Conservation (phyloP, 768 basidiomycete species). For the Sutorius australiensis region DNA sequence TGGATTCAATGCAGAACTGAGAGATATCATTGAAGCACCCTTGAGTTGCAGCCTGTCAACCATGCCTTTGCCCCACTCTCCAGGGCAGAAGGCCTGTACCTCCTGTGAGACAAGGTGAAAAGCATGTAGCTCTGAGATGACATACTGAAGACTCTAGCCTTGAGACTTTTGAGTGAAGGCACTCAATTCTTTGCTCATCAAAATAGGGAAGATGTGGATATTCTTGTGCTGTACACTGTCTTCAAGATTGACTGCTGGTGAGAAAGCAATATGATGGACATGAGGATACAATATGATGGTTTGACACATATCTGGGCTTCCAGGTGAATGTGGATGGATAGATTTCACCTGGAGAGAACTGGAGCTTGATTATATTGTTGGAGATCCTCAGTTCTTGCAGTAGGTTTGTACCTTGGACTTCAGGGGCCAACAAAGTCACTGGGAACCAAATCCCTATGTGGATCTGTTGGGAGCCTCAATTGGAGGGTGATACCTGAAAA, state of each 20-base stretch:
- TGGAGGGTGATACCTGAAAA: too few relatives aligned
- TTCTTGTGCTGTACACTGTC: conserved; percentile 93
- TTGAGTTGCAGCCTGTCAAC: conserved; percentile 81
- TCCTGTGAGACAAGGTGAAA: conserved; percentile 76
- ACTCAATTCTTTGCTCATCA: conserved; percentile 81
- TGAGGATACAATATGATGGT: conserved; percentile 16
- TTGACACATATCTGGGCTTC: conserved; percentile 67
- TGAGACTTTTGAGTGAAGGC: conserved; percentile 84
- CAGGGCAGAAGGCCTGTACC: conserved; percentile 78
- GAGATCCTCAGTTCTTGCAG: conserved; percentile 71
- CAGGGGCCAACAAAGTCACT: too few relatives aligned
- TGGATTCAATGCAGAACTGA: conserved; percentile 84
- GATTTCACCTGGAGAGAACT: conserved; percentile 90
- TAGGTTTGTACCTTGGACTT: conserved; percentile 65
- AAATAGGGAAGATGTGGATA: conserved; percentile 82
- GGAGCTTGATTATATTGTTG: conserved; percentile 77
- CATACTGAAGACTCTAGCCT: conserved; percentile 91
- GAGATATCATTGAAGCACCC: conserved; percentile 67
- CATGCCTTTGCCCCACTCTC: conserved; percentile 75
- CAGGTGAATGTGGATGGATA: conserved; percentile 95
- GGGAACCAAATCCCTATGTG: too few relatives aligned
- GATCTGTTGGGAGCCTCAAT: too few relatives aligned
- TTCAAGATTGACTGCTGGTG: conserved; percentile 67
- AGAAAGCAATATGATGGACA: conserved; percentile 15
- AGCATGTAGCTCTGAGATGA: conserved; percentile 83